Conservation (phyloP, 768 basidiomycete species). For the Boletellus emodensis region DNA sequence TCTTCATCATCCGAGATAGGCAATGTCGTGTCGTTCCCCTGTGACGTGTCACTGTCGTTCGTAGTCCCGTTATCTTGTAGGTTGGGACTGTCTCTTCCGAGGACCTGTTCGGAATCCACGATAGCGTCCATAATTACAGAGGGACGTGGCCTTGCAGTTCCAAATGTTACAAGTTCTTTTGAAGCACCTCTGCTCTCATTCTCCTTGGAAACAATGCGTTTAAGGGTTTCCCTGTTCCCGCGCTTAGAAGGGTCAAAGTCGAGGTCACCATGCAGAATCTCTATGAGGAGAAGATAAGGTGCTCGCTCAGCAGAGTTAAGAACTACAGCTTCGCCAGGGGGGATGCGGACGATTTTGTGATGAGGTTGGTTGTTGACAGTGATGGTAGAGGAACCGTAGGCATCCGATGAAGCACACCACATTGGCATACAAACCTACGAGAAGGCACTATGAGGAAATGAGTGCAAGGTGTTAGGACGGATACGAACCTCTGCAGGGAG, state of each 20-base stretch:
- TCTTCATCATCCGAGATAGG: constrained; percentile 65
- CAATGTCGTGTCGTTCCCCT: constrained; percentile 18
- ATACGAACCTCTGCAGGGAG: constrained; percentile 84
- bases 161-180: constrained; percentile 49
- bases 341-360: constrained; percentile 94
- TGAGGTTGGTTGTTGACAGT: constrained; percentile 57
- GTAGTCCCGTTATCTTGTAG: constrained; percentile 15
- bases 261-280: constrained; percentile 85
- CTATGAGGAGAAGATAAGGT: constrained; percentile 88
- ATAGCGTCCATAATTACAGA: constrained; percentile 20
- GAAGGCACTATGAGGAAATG: constrained; percentile 5
- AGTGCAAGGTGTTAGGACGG: not conserved
- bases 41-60: constrained; percentile 16
- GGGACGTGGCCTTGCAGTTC: constrained; percentile 18
- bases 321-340: constrained; percentile 96
- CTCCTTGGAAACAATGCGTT: constrained; percentile 69
- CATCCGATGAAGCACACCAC: constrained; percentile 79
- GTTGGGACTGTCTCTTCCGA: constrained; percentile 28
- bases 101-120: constrained; percentile 30
- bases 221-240: constrained; percentile 81
- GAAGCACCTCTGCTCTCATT: constrained; percentile 55
- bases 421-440: constrained; percentile 79
- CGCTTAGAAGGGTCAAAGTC: constrained; percentile 87
- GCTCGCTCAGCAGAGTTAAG: constrained; percentile 96
- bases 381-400: constrained; percentile 32